Evolutionary conservation across 2,329 filamentous ascomycete genomes (phyloP), one percentile per base, ranked within the genome.

Genomic region (Talaromyces sp.): DNA sequence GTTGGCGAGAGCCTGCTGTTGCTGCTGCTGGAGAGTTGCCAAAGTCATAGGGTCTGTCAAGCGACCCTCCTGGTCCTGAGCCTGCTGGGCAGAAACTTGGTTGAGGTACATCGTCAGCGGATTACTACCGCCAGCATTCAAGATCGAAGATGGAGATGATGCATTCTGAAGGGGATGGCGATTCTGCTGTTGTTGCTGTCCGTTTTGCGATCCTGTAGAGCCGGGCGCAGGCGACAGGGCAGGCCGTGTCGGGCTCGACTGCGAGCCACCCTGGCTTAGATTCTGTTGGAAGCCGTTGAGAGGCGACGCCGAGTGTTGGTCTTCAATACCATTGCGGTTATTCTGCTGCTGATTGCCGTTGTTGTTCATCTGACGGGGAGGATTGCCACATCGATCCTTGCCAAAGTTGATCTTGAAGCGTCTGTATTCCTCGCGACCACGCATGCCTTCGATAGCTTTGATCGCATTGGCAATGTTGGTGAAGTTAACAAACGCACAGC

Each of bases 321-420:
- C 82, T 60, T 85, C 83, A 19, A 79, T 66, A n/a, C 73, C 69
- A 79, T 84, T 67, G 79, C 77, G 85, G 57, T 91, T 89, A 61
- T 88, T 88, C 70, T 88, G 84, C n/a, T 57, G 55, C 21, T 60
- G 59, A 12, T 61, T 56, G 41, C 54, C 53, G 57, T 83, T 80
- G 66, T 82, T 80, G 74, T 88, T 85, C 66, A 90, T 84, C 79
- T 97, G 94, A 62, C 94, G 88, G 51, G 94, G 94, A 57, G 94
- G 89, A 78, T 99, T 99, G 66, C 94, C 94, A 70, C 94, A 99
- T 60, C 94, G 88, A 73, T 99, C 94, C 80, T 99, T 99, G 77
- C 94, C 94, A 73, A 99, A 99, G 81, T 99, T 99, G 75, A 99
- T 93, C 84, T 99, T 99, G 86, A 99, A 99, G 69, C 94, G 88